Conservation (phyloP, 345 rosid genomes). For the Salix arbutifolia region DNA sequence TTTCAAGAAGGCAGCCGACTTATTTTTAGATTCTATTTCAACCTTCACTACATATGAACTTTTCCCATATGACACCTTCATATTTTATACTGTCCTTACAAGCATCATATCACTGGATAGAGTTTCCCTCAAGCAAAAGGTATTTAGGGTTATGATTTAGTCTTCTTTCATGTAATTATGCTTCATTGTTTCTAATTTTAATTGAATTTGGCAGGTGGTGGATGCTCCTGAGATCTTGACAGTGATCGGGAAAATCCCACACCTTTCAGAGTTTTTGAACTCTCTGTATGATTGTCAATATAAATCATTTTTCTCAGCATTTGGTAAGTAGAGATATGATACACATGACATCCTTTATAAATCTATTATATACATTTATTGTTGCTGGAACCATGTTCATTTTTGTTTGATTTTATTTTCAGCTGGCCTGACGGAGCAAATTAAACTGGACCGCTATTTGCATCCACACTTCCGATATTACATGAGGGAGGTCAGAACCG, state of each 20-base stretch:
- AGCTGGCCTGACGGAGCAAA: slow-evolving; percentile 86
- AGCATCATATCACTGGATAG: slow-evolving; percentile 93
- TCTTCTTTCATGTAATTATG: background rate
- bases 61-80: slow-evolving; percentile 90
- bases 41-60: slow-evolving; percentile 97
- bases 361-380: background rate
- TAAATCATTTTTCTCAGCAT: slow-evolving; percentile 86
- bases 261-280: slow-evolving; percentile 88
- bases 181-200: background rate
- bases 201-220: slow-evolving; percentile 60
- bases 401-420: slow-evolving; percentile 21
- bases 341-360: background rate
- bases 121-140: slow-evolving; percentile 97
- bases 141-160: slow-evolving; percentile 20
- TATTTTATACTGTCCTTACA: slow-evolving; percentile 91
- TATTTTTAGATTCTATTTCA: slow-evolving; percentile 94
- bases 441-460: slow-evolving; percentile 82
- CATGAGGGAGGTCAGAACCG: slow-evolving; percentile 96
- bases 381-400: background rate
- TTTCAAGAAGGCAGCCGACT: slow-evolving; percentile 81
- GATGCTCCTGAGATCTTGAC: slow-evolving; percentile 99
- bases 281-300: slow-evolving; percentile 89
- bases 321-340: slow-evolving; percentile 51
- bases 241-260: slow-evolving; percentile 86
- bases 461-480: slow-evolving; percentile 92